These are phyloP conservation scores for Scenedesmus sp. DNA, from an alignment of 163 green algal species.

Conservation along the genomic window DNA sequence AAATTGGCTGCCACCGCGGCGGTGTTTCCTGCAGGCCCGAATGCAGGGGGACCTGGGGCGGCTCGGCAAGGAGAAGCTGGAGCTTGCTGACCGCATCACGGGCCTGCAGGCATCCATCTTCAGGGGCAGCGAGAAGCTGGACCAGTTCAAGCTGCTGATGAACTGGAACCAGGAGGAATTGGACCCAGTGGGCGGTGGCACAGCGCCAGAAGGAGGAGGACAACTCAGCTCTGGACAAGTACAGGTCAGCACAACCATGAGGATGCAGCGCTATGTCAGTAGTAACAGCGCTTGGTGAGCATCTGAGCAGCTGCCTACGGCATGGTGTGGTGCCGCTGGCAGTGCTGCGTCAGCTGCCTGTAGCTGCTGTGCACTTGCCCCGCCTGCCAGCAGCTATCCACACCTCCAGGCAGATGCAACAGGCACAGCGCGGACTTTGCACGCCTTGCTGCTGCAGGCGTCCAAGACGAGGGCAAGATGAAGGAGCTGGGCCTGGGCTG, in stretches of 20 bases:
- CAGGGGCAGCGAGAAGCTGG: conserved; percentile 87
- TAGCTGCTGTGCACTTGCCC: too few relatives aligned
- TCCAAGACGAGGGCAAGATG: conserved; percentile 79
- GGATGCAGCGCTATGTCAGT: neutral
- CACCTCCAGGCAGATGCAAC: neutral
- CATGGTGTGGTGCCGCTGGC: neutral
- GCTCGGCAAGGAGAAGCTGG: conserved; percentile 67
- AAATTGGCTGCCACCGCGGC: neutral
- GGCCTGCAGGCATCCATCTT: conserved; percentile 77
- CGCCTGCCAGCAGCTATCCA: too few relatives aligned
- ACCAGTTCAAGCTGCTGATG: conserved; percentile 94
- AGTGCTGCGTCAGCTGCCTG: neutral
- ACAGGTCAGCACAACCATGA: conserved; percentile 69
- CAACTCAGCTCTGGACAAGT: conserved; percentile 87
- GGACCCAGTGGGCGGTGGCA: conserved; percentile 90
- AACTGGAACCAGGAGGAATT: conserved; percentile 96
- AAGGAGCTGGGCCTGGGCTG: conserved; percentile 83
- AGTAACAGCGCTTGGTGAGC: too few relatives aligned
- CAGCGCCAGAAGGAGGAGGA: conserved; percentile 92
- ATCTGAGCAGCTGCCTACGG: too few relatives aligned
- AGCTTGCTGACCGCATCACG: conserved; percentile 79
- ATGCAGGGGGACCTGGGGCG: conserved; percentile 70
- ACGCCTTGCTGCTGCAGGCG: conserved; percentile 25
- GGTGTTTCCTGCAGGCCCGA: conserved; percentile 58
- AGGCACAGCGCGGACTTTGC: neutral